Evolutionary conservation across 805 yeast genomes (phyloP), one percentile per base, ranked within the genome.

Genomic region (Nakazawaea wyomingensis): DNA sequence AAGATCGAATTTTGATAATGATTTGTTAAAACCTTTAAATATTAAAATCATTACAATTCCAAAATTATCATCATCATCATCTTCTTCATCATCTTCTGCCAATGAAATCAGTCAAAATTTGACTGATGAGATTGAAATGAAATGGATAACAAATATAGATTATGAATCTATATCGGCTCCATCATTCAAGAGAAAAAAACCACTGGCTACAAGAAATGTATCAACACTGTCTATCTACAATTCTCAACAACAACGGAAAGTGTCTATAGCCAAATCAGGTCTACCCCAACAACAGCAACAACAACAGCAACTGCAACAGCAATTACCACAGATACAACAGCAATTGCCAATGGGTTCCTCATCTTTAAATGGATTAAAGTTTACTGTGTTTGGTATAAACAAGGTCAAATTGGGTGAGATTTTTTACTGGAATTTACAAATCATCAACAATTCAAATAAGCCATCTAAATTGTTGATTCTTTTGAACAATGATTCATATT

Each of bases 381-480:
- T 84, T 11, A 73, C 82, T 3, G 76, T 85, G 45, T 65, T 72
- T 4, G 93, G 95, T 0, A 74, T 76, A 9, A 73, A 82, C 5
- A 67, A 71, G 32, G 78, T 82, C 4, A 65, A 68, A 50, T 59
- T 82, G 8, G 91, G 93, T 2, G 72, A 76, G 32, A 65, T 69
- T 2, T 76, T 76, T 55, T 71, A 67, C 42, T 80, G 90, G 85
- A 71, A 71, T 37, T 67, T 85, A 11, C 84, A 79, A 51, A 78
- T 83, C 1, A 71, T 82, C 41, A 85, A 85, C 62, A 71, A 70
- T 47, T 72, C 85, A 1, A 50, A 60, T n/a, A 68, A 68, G 19
- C 55, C 68, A 14, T 60, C 82, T 47, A 73, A 76, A 42, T 56
- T 84, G 36, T 68, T 85, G 3, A 61, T 85, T 42, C 66, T 64